phyloP scores from a whole-genome alignment of 2,329 filamentous ascomycete genomes.

The Fusarium sambucinum region DNA sequence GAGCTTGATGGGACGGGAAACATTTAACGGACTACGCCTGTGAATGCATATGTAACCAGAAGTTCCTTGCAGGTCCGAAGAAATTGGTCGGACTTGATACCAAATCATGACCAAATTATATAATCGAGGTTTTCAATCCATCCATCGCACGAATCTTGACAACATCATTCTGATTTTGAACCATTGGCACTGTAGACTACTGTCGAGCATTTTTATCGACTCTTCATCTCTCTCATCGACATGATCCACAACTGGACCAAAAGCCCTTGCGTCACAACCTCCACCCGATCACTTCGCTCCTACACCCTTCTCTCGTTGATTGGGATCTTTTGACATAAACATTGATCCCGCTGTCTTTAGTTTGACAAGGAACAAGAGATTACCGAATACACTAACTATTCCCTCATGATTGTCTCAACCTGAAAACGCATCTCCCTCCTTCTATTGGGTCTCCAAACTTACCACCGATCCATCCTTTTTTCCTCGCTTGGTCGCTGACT shows the following conservation, averaged over 20 bases:
- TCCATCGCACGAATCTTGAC: neutral
- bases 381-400: neutral
- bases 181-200: neutral
- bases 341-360: slow-evolving; percentile 7
- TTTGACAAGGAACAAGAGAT: slow-evolving; percentile 5
- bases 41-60: slow-evolving; percentile 11
- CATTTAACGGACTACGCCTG: slow-evolving; percentile 1
- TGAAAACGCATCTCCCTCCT: neutral
- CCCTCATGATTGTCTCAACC: slow-evolving; percentile 7
- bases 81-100: neutral
- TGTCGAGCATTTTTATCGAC: neutral
- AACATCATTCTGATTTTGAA: neutral
- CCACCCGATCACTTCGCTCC: slow-evolving; percentile 32
- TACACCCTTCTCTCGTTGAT: slow-evolving; percentile 21
- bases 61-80: slow-evolving; percentile 20
- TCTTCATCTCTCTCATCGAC: slow-evolving; percentile 12
- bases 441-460: slow-evolving; percentile 2
- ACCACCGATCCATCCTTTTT: slow-evolving; percentile 5
- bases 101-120: neutral
- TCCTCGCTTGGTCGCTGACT: slow-evolving; percentile 13
- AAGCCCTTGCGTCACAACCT: slow-evolving; percentile 42
- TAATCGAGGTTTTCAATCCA: neutral
- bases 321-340: slow-evolving; percentile 5
- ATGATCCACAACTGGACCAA: slow-evolving; percentile 35
- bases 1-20: neutral